Conservation (phyloP, 495 filamentous ascomycete species). For the Penicillium crystallinum region DNA sequence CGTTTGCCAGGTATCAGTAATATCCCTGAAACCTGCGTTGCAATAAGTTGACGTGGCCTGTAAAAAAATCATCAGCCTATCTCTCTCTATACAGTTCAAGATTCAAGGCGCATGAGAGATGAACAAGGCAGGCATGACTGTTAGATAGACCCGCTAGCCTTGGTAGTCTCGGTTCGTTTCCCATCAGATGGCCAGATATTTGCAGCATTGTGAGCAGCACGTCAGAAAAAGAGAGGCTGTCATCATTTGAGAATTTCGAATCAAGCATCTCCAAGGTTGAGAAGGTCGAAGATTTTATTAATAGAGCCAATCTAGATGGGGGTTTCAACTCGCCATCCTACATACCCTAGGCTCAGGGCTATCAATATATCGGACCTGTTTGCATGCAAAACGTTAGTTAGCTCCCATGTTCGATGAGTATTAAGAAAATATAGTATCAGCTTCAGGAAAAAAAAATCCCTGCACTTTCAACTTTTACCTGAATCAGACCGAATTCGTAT, state of each 20-base stretch:
- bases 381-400: neutral
- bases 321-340: neutral
- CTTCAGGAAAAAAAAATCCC: neutral
- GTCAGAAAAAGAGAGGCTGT: neutral
- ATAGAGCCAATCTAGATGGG: neutral
- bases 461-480: neutral
- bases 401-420: neutral
- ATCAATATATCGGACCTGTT: too few relatives aligned
- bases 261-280: neutral
- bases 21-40: too few relatives aligned
- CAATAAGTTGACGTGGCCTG: too few relatives aligned
- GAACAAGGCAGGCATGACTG: neutral
- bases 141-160: neutral
- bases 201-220: neutral
- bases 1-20: neutral
- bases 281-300: neutral
- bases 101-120: neutral
- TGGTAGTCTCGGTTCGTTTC: neutral
- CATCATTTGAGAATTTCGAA: neutral
- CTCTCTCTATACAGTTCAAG: neutral
- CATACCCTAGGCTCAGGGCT: too few relatives aligned
- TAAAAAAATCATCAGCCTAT: neutral
- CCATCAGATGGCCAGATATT: conserved; percentile 1
- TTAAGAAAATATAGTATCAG: neutral
- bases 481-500: neutral